These are phyloP conservation scores for Houttuynia cordata DNA, from an alignment of 164 flowering plant genomes.

Conservation along the genomic window DNA sequence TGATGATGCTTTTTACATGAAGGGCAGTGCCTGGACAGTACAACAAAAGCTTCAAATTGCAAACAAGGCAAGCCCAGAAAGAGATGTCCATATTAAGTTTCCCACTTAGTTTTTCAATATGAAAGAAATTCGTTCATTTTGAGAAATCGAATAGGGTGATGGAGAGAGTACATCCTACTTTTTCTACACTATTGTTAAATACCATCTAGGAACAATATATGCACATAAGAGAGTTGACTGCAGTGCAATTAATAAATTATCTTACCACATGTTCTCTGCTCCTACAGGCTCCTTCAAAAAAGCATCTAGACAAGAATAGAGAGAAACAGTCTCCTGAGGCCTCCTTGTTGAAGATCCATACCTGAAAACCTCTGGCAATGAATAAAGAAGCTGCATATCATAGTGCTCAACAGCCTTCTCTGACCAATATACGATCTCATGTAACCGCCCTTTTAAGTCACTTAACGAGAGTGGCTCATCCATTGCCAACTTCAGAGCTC, in stretches of 20 bases:
- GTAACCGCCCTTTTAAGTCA: slow-evolving; percentile 21
- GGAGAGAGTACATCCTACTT: background rate
- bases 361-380: slow-evolving; percentile 66
- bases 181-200: no score
- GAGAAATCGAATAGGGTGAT: no score
- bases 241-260: background rate
- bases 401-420: slow-evolving; percentile 33
- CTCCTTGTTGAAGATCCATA: slow-evolving; percentile 41
- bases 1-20: slow-evolving; percentile 75
- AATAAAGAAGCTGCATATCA: slow-evolving; percentile 36
- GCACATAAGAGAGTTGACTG: background rate
- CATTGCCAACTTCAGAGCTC: slow-evolving; percentile 33
- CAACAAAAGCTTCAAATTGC: background rate
- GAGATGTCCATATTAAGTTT: no score
- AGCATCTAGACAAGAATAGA: slow-evolving; percentile 85
- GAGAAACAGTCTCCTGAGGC: slow-evolving; percentile 69
- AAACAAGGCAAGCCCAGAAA: no score
- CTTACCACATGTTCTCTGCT: slow-evolving; percentile 98
- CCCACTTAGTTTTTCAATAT: no score
- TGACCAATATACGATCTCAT: slow-evolving; percentile 63
- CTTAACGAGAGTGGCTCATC: slow-evolving; percentile 24
- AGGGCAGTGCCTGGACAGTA: slow-evolving; percentile 70
- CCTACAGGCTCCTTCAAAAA: slow-evolving; percentile 94
- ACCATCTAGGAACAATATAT: background rate
- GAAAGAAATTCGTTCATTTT: no score